Conservation (phyloP, 2,329 filamentous ascomycete genomes). For the Fusarium sulawesiense region DNA sequence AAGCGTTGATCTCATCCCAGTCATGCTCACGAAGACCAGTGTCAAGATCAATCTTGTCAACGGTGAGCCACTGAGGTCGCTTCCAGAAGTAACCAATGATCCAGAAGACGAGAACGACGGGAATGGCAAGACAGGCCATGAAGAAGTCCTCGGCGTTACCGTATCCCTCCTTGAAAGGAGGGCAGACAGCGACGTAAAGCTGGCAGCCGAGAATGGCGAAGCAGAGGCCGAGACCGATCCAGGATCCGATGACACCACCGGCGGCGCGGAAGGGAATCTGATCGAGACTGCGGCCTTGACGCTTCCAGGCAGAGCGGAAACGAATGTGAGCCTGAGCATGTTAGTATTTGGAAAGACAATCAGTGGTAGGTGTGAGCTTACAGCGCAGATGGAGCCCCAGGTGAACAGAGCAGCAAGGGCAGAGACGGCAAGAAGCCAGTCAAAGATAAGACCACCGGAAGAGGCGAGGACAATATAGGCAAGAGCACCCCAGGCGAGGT, state of each 20-base stretch:
- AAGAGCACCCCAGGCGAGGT: conserved; percentile 60
- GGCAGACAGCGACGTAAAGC: conserved; percentile 61
- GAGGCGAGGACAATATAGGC: conserved; percentile 60
- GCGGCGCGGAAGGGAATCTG: conserved; percentile 72
- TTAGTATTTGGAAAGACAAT: too few species aligned
- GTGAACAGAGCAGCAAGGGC: conserved; percentile 72
- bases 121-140: conserved; percentile 63
- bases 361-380: too few species aligned
- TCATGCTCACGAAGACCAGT: conserved; percentile 72
- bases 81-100: conserved; percentile 72
- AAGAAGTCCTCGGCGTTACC: conserved; percentile 64
- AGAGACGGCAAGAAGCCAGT: conserved; percentile 73
- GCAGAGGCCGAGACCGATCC: conserved; percentile 68
- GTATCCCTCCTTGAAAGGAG: conserved; percentile 47
- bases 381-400: conserved; percentile 72
- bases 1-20: conserved; percentile 70
- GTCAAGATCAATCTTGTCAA: conserved; percentile 74
- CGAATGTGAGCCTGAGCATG: conserved; percentile 64
- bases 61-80: conserved; percentile 67
- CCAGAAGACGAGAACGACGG: conserved; percentile 67
- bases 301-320: conserved; percentile 71
- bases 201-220: conserved; percentile 64
- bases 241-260: conserved; percentile 71
- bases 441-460: conserved; percentile 65
- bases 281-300: conserved; percentile 69